Percentiles rank a stretch among this genome's conserved stretches.
These are phyloP conservation scores for Parafenestella ontariensis DNA, from an alignment of 2,329 filamentous ascomycete species.

Conservation along the genomic window DNA sequence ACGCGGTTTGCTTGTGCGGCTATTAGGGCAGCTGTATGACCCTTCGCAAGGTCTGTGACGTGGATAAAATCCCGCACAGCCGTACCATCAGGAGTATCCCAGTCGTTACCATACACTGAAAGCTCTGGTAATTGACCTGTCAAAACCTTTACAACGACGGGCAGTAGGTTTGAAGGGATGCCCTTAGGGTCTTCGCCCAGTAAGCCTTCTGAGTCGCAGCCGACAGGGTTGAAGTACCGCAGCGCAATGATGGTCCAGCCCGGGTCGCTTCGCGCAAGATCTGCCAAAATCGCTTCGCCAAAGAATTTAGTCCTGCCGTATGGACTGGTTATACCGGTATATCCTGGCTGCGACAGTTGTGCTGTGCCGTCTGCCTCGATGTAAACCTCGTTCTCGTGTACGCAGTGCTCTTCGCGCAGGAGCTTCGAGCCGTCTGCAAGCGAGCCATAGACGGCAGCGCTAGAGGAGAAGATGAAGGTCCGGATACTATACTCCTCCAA, in stretches of 20 bases:
- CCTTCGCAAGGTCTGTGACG: conserved; percentile 66
- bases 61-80: conserved; percentile 71
- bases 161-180: conserved; percentile 67
- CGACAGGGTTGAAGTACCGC: conserved; percentile 68
- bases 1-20: conserved; percentile 19
- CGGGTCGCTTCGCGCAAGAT: conserved; percentile 63
- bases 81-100: conserved; percentile 68
- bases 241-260: conserved; percentile 67
- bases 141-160: conserved; percentile 65
- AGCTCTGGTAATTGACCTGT: conserved; percentile 59
- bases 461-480: conserved; percentile 69
- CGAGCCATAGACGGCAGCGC: conserved; percentile 67
- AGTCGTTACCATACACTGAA: conserved; percentile 66
- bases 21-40: conserved; percentile 64
- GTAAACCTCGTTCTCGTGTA: conserved; percentile 44
- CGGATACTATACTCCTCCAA: conserved; percentile 65
- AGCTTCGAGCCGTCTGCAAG: conserved; percentile 46
- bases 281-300: conserved; percentile 67
- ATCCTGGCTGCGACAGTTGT: conserved; percentile 8
- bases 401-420: conserved; percentile 60
- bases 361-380: not conserved
- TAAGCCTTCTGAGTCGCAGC: conserved; percentile 65
- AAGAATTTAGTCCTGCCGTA: conserved; percentile 71
- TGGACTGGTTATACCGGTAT: conserved; percentile 60
- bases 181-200: conserved; percentile 67